Evolutionary conservation across 2,329 filamentous ascomycete species (phyloP).

Genomic region (Aspergillus sp.): DNA sequence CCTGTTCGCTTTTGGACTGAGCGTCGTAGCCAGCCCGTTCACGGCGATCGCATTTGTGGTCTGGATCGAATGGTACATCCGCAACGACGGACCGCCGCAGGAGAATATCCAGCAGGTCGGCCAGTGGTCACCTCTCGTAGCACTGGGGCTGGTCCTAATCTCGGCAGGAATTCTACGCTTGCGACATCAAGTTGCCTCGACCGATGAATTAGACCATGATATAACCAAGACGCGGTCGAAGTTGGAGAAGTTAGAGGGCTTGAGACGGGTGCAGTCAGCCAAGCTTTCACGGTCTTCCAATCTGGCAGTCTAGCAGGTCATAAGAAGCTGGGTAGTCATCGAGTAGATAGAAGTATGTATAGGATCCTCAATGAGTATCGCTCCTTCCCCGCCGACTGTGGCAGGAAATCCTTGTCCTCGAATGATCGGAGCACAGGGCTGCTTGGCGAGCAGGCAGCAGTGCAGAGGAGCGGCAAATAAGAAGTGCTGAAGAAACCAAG

Average conservation of each 20-base stretch:
- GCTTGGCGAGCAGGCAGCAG: too few species aligned
- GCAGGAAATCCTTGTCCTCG: too few species aligned
- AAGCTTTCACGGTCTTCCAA: background rate
- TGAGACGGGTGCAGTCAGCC: background rate
- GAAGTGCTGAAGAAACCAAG: too few species aligned
- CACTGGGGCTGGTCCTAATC: constrained; percentile 28
- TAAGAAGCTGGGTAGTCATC: too few species aligned
- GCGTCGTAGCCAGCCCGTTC: constrained; percentile 31
- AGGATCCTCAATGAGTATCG: too few species aligned
- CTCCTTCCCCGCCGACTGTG: too few species aligned
- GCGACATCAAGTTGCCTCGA: constrained; percentile 27
- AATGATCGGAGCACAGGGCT: too few species aligned
- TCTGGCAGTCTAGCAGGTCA: background rate
- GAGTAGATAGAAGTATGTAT: background rate
- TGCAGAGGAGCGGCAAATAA: too few species aligned
- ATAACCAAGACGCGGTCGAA: constrained; percentile 22
- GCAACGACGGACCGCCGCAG: constrained; percentile 27
- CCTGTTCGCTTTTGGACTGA: constrained; percentile 22
- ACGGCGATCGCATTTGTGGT: constrained; percentile 31
- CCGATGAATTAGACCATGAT: constrained; percentile 28
- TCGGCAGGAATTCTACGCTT: constrained; percentile 28
- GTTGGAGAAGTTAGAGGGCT: background rate
- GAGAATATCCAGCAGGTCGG: constrained; percentile 32
- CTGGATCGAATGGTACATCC: constrained; percentile 35
- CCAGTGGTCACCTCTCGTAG: constrained; percentile 30